phyloP scores from a whole-genome alignment of 2,329 filamentous ascomycete genomes.

The Pseudocercospora crystallina region DNA sequence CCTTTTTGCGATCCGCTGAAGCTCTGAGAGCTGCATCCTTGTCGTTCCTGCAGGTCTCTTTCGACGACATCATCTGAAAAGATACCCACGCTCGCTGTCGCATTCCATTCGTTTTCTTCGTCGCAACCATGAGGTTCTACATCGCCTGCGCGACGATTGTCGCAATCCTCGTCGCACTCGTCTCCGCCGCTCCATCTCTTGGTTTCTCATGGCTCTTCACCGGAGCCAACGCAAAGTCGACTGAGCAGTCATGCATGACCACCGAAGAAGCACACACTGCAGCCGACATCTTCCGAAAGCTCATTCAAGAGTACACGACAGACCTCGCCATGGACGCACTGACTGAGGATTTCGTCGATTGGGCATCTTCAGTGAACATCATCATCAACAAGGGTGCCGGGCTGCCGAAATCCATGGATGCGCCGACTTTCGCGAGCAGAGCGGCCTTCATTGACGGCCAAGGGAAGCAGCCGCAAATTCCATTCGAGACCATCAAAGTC shows the following conservation, averaged over 20 bases:
- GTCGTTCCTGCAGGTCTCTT: too few relatives aligned
- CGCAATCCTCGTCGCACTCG: constrained; percentile 8
- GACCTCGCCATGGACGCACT: constrained; percentile 25
- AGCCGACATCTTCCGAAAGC: constrained; percentile 30
- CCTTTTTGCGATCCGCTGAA: too few relatives aligned
- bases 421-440: constrained; percentile 24
- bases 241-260: constrained; percentile 26
- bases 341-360: constrained; percentile 32
- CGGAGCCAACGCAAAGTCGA: neutral
- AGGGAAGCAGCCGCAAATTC: constrained; percentile 29
- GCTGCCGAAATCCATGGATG: constrained; percentile 23
- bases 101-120: too few relatives aligned
- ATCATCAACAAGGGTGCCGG: constrained; percentile 33
- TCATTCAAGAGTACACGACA: constrained; percentile 33
- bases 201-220: constrained; percentile 1
- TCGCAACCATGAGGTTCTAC: constrained; percentile 19
- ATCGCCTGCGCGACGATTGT: constrained; percentile 13
- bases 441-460: constrained; percentile 25
- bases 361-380: constrained; percentile 33
- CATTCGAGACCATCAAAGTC: constrained; percentile 29
- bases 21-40: too few relatives aligned
- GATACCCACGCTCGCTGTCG: too few relatives aligned
- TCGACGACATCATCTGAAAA: too few relatives aligned
- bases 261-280: constrained; percentile 20
- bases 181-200: constrained; percentile 7